Conservation (phyloP, 768 basidiomycete genomes). For the Calocera cornea region DNA sequence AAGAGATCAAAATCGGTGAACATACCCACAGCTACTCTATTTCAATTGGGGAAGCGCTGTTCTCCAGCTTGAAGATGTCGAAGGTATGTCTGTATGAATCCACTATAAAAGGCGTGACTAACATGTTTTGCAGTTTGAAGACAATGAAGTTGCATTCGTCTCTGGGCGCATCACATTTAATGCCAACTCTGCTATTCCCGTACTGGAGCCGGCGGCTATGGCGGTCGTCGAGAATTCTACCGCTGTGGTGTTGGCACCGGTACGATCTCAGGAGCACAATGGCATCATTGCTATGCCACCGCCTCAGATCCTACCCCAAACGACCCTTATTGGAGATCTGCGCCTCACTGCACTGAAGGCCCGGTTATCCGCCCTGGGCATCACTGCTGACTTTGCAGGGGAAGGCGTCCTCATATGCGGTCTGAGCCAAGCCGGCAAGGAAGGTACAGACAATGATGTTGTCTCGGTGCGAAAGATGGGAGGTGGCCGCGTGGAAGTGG, state of each 20-base stretch:
- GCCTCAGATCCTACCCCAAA: constrained; percentile 62
- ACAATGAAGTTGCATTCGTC: constrained; percentile 90
- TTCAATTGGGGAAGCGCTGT: constrained; percentile 77
- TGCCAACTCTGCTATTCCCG: constrained; percentile 77
- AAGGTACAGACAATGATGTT: constrained; percentile 28
- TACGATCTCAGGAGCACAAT: constrained; percentile 16
- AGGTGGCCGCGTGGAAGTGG: constrained; percentile 73
- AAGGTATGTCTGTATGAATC: constrained; percentile 40
- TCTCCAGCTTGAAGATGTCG: constrained; percentile 70
- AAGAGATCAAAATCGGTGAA: constrained; percentile 82
- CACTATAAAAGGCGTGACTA: neutral
- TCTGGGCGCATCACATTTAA: constrained; percentile 75
- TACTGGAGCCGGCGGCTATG: constrained; percentile 48
- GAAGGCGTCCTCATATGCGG: constrained; percentile 92
- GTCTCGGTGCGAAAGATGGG: constrained; percentile 84
- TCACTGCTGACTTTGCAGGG: constrained; percentile 89
- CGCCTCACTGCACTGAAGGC: constrained; percentile 80
- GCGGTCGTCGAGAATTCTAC: constrained; percentile 16
- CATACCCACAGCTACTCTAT: constrained; percentile 91
- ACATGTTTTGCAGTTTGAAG: constrained; percentile 63
- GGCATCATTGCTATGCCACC: constrained; percentile 23
- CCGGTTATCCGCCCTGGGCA: constrained; percentile 56
- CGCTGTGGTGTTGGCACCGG: constrained; percentile 12
- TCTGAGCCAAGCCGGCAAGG: constrained; percentile 36
- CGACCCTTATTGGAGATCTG: constrained; percentile 95